phyloP scores from a whole-genome alignment of 108 stramenopile species.

The Bacterosira constricta region DNA sequence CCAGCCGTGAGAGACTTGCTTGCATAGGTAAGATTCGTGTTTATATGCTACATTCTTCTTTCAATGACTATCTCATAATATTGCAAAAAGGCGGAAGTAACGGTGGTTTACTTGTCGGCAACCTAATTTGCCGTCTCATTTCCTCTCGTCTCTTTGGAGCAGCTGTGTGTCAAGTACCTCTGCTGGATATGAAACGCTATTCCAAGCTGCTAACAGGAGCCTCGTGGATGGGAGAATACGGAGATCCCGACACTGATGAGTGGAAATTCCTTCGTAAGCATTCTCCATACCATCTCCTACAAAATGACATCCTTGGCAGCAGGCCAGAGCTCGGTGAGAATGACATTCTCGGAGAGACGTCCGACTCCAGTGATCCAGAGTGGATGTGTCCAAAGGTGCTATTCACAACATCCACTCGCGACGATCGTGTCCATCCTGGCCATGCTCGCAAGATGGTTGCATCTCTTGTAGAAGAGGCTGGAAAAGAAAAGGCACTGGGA shows the following conservation, averaged over 20 bases:
- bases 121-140: constrained; percentile 81
- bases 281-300: constrained; percentile 76
- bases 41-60: no score
- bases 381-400: constrained; percentile 67
- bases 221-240: constrained; percentile 97
- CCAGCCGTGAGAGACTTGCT: constrained; percentile 77
- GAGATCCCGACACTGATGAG: constrained; percentile 86
- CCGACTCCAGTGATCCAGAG: constrained; percentile 3
- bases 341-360: constrained; percentile 6
- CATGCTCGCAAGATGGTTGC: constrained; percentile 88
- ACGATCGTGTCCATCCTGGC: constrained; percentile 91
- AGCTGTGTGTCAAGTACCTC: constrained; percentile 86
- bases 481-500: constrained; percentile 78
- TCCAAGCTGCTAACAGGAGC: constrained; percentile 84
- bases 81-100: constrained; percentile 35
- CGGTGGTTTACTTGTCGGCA: constrained; percentile 84
- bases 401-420: constrained; percentile 82
- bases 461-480: constrained; percentile 48
- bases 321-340: constrained; percentile 6
- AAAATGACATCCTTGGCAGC: constrained; percentile 7
- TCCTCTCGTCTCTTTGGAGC: constrained; percentile 79
- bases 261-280: constrained; percentile 82
- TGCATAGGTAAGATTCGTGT: no score
- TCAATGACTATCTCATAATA: no score
- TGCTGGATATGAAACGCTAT: constrained; percentile 93